Conservation (phyloP, 83 land plant species). For the Picea abies region DNA sequence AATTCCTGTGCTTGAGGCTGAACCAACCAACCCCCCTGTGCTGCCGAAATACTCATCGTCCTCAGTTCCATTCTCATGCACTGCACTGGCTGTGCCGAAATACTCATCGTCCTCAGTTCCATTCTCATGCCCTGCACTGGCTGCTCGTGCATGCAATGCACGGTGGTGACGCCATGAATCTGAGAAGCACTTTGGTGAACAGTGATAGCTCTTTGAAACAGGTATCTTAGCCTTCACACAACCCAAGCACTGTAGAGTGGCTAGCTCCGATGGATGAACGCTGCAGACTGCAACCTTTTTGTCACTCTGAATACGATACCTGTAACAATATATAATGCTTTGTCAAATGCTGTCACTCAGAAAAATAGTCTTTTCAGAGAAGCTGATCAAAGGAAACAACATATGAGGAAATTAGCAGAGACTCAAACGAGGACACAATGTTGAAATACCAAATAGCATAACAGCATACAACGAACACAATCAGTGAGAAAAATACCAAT, state of each 20-base stretch:
- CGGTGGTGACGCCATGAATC: conserved; percentile 99
- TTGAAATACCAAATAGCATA: no score
- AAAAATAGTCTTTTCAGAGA: not conserved
- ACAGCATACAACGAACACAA: no score
- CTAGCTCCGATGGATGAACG: conserved; percentile 93
- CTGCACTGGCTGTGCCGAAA: conserved; percentile 62
- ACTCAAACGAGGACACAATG: no score
- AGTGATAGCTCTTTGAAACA: conserved; percentile 89
- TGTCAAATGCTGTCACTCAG: not conserved
- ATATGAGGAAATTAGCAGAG: not conserved
- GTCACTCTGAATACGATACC: conserved; percentile 98
- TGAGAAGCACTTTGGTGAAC: conserved; percentile 88
- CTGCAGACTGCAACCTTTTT: conserved; percentile 87
- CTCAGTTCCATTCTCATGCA: conserved; percentile 85
- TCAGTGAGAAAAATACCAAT: no score
- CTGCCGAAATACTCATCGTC: conserved; percentile 83
- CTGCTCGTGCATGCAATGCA: conserved; percentile 84
- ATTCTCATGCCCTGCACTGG: conserved; percentile 78
- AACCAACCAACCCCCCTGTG: conserved; percentile 29
- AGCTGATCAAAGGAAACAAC: not conserved
- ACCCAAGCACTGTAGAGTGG: conserved; percentile 90
- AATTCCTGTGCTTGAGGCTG: conserved; percentile 32
- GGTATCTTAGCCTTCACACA: conserved; percentile 94
- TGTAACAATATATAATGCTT: conserved; percentile 21
- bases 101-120: conserved; percentile 91